A percentile compares a stretch with the other conserved stretches of the same genome.
phyloP scores from a whole-genome alignment of 805 yeast genomes.

The Martiniozyma abietophila region DNA sequence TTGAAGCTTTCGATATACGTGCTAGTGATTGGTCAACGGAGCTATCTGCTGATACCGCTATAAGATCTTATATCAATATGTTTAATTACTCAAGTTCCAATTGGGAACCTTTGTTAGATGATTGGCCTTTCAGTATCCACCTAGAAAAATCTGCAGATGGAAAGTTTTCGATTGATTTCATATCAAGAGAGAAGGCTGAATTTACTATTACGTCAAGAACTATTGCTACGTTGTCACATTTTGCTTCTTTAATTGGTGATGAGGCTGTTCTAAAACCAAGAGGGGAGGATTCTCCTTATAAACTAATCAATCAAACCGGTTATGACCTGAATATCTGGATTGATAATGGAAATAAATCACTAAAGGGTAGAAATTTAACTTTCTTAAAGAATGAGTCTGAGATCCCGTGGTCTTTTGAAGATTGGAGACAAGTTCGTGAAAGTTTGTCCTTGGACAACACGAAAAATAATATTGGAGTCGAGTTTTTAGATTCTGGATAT shows the following conservation, averaged over 20 bases:
- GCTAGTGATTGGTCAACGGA: conserved; percentile 86
- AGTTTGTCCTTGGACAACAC: conserved; percentile 57
- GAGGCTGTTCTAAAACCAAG: conserved; percentile 51
- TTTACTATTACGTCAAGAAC: conserved; percentile 75
- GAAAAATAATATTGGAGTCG: conserved; percentile 55
- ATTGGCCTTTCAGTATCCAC: conserved; percentile 73
- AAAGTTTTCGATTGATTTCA: conserved; percentile 51
- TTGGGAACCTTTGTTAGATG: conserved; percentile 93
- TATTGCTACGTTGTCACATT: conserved; percentile 65
- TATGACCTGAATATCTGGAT: conserved; percentile 74
- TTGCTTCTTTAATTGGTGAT: conserved; percentile 47
- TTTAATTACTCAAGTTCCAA: conserved; percentile 84
- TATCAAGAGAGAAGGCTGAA: conserved; percentile 71
- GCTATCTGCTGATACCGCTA: conserved; percentile 54
- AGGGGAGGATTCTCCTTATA: conserved; percentile 76
- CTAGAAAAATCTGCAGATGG: conserved; percentile 42
- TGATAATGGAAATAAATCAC: conserved; percentile 29
- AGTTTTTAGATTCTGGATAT: conserved; percentile 47
- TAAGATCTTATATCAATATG: conserved; percentile 62
- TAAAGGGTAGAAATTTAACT: conserved; percentile 25
- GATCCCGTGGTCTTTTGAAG: conserved; percentile 87
- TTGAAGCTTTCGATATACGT: conserved; percentile 56
- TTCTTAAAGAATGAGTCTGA: conserved; percentile 38
- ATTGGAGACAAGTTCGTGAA: conserved; percentile 84
- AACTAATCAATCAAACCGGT: conserved; percentile 79